Evolutionary conservation across 768 basidiomycete species (phyloP).

Genomic region (Tremella mesenterica): DNA sequence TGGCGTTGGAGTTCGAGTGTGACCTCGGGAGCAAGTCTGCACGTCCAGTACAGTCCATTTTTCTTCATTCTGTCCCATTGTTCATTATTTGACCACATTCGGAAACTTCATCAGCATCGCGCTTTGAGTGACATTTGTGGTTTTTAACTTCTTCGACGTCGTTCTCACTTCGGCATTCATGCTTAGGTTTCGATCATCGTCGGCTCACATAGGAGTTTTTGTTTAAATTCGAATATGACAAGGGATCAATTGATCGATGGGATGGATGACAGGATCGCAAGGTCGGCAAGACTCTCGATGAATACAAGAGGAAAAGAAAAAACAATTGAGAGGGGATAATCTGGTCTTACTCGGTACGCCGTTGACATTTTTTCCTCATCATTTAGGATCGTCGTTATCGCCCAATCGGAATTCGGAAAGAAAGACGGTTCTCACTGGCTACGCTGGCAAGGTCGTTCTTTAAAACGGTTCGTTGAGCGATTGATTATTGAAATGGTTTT

Average conservation of each 20-base stretch:
- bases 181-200: not conserved
- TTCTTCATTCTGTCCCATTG: not conserved
- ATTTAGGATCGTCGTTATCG: not conserved
- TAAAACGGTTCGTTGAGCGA: not conserved
- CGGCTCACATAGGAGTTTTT: not conserved
- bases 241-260: too few relatives aligned
- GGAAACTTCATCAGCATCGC: too few relatives aligned
- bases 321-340: too few relatives aligned
- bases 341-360: too few relatives aligned
- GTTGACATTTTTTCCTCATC: too few relatives aligned
- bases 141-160: not conserved
- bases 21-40: not conserved
- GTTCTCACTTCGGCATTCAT: not conserved
- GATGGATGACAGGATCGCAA: not conserved
- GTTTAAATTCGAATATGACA: not conserved
- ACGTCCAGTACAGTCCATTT: not conserved
- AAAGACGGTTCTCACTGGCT: slow-evolving; percentile 1
- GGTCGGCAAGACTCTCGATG: not conserved
- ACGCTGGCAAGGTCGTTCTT: not conserved
- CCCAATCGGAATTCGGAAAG: not conserved
- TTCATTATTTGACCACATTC: not conserved
- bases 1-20: not conserved
- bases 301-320: too few relatives aligned
- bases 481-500: not conserved
- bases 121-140: not conserved